These are phyloP conservation scores for Rauvolfia tetraphylla DNA, from an alignment of 257 asterid genomes.

Conservation along the genomic window DNA sequence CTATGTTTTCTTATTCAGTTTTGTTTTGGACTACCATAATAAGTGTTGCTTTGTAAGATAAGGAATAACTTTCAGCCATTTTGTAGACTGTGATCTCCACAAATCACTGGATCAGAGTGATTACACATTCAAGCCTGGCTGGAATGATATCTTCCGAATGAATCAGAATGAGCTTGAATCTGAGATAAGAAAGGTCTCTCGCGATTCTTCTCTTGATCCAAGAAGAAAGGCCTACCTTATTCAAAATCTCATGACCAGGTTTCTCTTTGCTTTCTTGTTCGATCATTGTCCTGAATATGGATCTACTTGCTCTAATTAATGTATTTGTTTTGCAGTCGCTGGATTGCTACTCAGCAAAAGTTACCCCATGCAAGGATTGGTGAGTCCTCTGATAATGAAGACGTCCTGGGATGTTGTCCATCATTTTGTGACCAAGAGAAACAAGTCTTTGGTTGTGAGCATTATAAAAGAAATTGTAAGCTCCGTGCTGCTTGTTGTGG, in stretches of 20 bases:
- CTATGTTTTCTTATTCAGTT: not conserved
- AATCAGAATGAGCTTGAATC: conserved; percentile 98
- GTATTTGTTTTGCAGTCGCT: conserved; percentile 54
- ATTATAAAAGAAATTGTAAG: conserved; percentile 96
- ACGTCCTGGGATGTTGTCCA: conserved; percentile 62
- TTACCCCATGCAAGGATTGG: conserved; percentile 51
- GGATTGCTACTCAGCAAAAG: conserved; percentile 98
- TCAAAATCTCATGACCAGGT: conserved; percentile 98
- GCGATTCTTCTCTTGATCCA: conserved; percentile 93
- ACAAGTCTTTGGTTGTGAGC: conserved; percentile 80
- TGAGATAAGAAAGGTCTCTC: conserved; percentile 91
- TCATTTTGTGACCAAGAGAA: conserved; percentile 80
- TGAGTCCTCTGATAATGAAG: conserved; percentile 47
- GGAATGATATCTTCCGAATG: conserved; percentile 96
- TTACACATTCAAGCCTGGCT: conserved; percentile 86
- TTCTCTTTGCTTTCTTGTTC: conserved; percentile 14
- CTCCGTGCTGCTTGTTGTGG: conserved; percentile 97
- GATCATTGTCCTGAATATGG: not conserved
- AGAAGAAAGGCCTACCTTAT: conserved; percentile 92
- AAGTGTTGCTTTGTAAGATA: not conserved
- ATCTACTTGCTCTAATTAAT: conserved; percentile 16
- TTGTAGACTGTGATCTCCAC: conserved; percentile 54
- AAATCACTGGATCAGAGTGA: conserved; percentile 74
- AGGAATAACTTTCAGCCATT: not conserved
- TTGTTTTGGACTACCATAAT: not conserved